Evolutionary conservation across 83 land plant genomes (phyloP).

Genomic region (Isoetes engelmannii): DNA sequence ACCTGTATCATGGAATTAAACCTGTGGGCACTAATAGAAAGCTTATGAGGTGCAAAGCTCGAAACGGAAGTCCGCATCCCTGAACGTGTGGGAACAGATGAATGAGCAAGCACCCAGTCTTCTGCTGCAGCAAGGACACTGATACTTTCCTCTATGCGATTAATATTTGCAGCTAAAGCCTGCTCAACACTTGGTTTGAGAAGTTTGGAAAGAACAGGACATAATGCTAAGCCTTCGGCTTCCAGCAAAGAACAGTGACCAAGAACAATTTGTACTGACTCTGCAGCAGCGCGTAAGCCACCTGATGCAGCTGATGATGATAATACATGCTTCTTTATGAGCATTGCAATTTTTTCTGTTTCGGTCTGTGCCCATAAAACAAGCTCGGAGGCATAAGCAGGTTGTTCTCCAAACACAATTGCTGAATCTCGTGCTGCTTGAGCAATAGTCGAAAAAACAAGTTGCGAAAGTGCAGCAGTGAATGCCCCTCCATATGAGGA

Average conservation of each 20-base stretch:
- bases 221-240: slow-evolving; percentile 57
- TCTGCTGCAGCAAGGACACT: slow-evolving; percentile 42
- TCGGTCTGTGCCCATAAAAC: slow-evolving; percentile 75
- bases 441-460: slow-evolving; percentile 50
- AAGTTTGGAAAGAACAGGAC: slow-evolving; percentile 52
- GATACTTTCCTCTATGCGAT: slow-evolving; percentile 56
- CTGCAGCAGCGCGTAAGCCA: slow-evolving; percentile 65
- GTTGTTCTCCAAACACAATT: slow-evolving; percentile 52
- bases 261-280: slow-evolving; percentile 64
- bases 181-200: slow-evolving; percentile 58
- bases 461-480: slow-evolving; percentile 57
- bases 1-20: slow-evolving; percentile 51
- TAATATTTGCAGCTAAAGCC: slow-evolving; percentile 55
- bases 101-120: slow-evolving; percentile 37
- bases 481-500: slow-evolving; percentile 55
- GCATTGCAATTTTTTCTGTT: slow-evolving; percentile 46
- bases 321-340: slow-evolving; percentile 58
- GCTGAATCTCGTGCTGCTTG: slow-evolving; percentile 50
- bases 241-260: slow-evolving; percentile 71
- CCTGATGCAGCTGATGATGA: slow-evolving; percentile 47
- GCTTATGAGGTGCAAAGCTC: slow-evolving; percentile 18
- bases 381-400: slow-evolving; percentile 53
- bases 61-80: not conserved
- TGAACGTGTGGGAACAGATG: slow-evolving; percentile 14
- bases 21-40: slow-evolving; percentile 52